A percentile compares a stretch with the other conserved stretches of the same genome.
phyloP scores from a whole-genome alignment of 2,329 filamentous ascomycete species.

The Xylariaceae sp. region DNA sequence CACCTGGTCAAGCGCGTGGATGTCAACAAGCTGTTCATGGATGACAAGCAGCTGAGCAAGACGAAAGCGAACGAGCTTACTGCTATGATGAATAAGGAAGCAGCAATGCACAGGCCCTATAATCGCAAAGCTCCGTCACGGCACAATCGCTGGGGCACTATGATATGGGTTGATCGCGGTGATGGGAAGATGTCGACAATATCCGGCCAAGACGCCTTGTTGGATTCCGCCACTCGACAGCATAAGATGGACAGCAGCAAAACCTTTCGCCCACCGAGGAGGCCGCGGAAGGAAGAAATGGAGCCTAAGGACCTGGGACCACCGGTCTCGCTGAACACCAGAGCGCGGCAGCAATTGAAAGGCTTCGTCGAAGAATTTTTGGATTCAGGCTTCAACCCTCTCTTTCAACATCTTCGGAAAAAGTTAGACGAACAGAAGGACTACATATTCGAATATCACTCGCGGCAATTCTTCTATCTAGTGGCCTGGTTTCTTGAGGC shows the following conservation, averaged over 20 bases:
- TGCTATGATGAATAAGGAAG: conserved; percentile 74
- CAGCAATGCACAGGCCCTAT: conserved; percentile 73
- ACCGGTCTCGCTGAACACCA: conserved; percentile 62
- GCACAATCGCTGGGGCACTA: conserved; percentile 92
- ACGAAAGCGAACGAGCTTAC: conserved; percentile 71
- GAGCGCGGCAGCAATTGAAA: conserved; percentile 72
- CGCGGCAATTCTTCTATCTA: conserved; percentile 85
- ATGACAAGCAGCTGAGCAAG: conserved; percentile 65
- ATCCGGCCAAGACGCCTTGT: conserved; percentile 81
- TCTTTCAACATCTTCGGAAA: conserved; percentile 80
- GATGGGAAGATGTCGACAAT: conserved; percentile 81
- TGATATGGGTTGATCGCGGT: conserved; percentile 92
- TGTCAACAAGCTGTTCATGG: conserved; percentile 78
- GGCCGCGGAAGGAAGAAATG: conserved; percentile 55
- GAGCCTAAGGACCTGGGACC: conserved; percentile 73
- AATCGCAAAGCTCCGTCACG: conserved; percentile 76
- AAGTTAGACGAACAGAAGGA: conserved; percentile 87
- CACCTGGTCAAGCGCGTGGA: conserved; percentile 89
- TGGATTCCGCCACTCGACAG: conserved; percentile 66
- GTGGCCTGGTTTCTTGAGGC: conserved; percentile 90
- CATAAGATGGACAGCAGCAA: conserved; percentile 89
- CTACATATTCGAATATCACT: conserved; percentile 71
- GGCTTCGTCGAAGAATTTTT: conserved; percentile 89
- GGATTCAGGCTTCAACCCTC: conserved; percentile 90
- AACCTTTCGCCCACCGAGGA: conserved; percentile 78